Conservation (phyloP, 2,329 filamentous ascomycete species). For the Raffaelea deltoideospora region DNA sequence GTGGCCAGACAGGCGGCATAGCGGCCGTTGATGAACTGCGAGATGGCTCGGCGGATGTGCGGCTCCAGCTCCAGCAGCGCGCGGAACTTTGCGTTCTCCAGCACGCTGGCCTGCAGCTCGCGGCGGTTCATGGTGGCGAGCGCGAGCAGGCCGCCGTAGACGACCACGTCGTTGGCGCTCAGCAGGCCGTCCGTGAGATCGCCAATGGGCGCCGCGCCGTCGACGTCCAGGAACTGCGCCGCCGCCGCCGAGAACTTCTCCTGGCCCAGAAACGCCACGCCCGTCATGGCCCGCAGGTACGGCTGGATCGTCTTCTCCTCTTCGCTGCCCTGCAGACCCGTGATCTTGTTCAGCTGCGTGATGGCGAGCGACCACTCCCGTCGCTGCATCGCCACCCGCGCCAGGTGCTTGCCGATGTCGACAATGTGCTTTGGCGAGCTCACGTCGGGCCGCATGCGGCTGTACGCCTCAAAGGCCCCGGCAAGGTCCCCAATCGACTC, state of each 20-base stretch:
- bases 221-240: conserved; percentile 49
- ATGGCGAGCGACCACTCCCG: conserved; percentile 61
- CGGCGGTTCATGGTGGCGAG: conserved; percentile 76
- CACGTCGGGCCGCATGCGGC: conserved; percentile 80
- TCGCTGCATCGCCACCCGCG: conserved; percentile 60
- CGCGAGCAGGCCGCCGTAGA: conserved; percentile 82
- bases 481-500: conserved; percentile 62
- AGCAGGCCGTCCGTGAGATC: conserved; percentile 53
- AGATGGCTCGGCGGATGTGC: conserved; percentile 82
- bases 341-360: conserved; percentile 47
- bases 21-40: conserved; percentile 77
- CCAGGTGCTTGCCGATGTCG: conserved; percentile 66
- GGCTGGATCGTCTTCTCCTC: conserved; percentile 34
- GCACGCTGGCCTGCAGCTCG: conserved; percentile 58
- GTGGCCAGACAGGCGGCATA: conserved; percentile 76
- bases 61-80: conserved; percentile 84
- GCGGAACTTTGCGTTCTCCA: conserved; percentile 71
- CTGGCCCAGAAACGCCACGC: conserved; percentile 34
- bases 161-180: conserved; percentile 74
- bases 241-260: conserved; percentile 49
- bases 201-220: conserved; percentile 31
- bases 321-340: conserved; percentile 25
- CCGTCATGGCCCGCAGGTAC: conserved; percentile 34
- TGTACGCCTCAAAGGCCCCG: conserved; percentile 62
- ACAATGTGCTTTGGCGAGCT: conserved; percentile 70